Base-by-base conservation (phyloP, 192 early-diverging fungal genomes). In the Podila epicladia region DNA sequence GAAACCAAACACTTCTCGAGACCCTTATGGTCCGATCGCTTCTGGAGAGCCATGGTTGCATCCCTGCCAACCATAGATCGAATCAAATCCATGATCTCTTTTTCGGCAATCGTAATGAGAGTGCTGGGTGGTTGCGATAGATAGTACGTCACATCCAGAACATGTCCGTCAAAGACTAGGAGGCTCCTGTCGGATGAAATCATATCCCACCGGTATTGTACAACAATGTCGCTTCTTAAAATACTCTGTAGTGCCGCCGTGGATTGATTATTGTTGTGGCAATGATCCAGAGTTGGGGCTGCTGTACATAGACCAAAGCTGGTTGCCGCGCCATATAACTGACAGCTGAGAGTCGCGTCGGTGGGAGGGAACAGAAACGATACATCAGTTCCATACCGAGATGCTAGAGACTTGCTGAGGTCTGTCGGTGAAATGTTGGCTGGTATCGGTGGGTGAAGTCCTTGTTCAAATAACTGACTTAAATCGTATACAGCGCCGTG, bases 91-190 rank as follows among this genome's bases (percentile, higher is more conserved):
- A 77, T 77, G 55, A 9, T 22, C 20, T 13, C 11, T 11, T 33
- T 60, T 55, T 77, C 75, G 24, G n/a, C 26, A 12, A 9, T 2
- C 2, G 58, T 67, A 2, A 67, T 48, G 1, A 59, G 26, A 1
- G 9, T 29, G 11, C 37, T 45, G 1, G 41, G 2, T 1, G 55
- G 6, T 29, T 77, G 75, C 20, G 62, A 15, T 32, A 77, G 50
- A 32, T 77, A 77, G 32, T 77, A 64, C 9, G 75, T 77, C 12
- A 48, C 69, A 28, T 77, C 75, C 51, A 71, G 66, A 11, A 77
- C 75, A 17, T 63, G 8, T 17, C 64, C 69, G 37, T 71, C 75
- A 22, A 60, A 77, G 2, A 67, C 58, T 22, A 77, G 59, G 4
- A 71, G 20, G 20, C 32, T 33, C 32, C 63, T 64, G 29, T 63